A percentile compares a stretch with the other conserved stretches of the same genome.
Conservation (phyloP, 331 rosid species). For the Cydonia oblonga region DNA sequence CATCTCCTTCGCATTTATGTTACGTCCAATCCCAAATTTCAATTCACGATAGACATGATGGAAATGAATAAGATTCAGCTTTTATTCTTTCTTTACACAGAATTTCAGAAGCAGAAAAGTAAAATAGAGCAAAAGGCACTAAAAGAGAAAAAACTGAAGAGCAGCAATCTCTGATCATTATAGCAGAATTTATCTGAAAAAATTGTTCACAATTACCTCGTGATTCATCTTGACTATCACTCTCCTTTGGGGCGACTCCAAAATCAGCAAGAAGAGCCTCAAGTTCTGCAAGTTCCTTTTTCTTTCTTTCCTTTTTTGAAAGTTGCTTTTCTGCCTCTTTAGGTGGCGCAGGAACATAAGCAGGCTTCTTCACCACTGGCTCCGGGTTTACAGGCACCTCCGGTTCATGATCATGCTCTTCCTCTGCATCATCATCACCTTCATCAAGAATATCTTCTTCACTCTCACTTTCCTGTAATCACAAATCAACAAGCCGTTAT, state of each 20-base stretch:
- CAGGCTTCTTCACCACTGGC: conserved; percentile 39
- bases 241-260: conserved; percentile 53
- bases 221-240: conserved; percentile 53
- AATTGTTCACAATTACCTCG: conserved; percentile 35
- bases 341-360: conserved; percentile 42
- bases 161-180: not conserved
- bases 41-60: not conserved
- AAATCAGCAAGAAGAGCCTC: conserved; percentile 92
- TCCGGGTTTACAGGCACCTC: conserved; percentile 40
- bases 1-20: not conserved
- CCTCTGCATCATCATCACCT: conserved; percentile 79
- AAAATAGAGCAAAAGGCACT: not conserved
- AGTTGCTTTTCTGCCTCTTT: conserved; percentile 83
- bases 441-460: conserved; percentile 85
- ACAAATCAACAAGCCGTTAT: not conserved
- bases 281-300: conserved; percentile 91
- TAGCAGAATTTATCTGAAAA: not conserved
- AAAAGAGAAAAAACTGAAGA: not conserved
- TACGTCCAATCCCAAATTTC: not conserved
- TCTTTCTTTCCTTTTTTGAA: conserved; percentile 80
- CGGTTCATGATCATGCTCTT: conserved; percentile 62
- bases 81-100: not conserved
- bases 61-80: not conserved
- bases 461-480: conserved; percentile 64
- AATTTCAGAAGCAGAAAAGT: not conserved